These are phyloP conservation scores for Davidsoniella australis DNA, from an alignment of 2,329 filamentous ascomycete genomes.

Conservation along the genomic window DNA sequence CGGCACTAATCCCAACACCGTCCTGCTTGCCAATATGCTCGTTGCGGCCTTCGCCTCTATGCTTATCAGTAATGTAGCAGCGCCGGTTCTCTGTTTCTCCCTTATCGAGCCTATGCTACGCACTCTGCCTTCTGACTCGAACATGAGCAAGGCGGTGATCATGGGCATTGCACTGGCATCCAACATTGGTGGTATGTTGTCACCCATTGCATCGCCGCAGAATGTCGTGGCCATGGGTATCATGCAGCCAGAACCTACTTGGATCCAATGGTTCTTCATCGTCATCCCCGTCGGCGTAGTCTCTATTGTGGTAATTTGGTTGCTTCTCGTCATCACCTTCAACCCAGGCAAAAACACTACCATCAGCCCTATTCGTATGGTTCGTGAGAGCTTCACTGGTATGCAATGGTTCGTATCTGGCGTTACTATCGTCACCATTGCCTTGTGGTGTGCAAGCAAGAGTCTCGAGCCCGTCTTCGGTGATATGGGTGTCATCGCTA, in stretches of 20 bases:
- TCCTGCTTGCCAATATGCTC: constrained; percentile 95
- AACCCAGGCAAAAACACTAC: constrained; percentile 68
- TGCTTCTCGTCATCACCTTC: constrained; percentile 71
- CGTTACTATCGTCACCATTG: constrained; percentile 70
- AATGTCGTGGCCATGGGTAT: constrained; percentile 94
- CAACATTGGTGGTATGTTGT: constrained; percentile 91
- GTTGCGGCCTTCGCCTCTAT: constrained; percentile 95
- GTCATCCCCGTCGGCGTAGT: constrained; percentile 83
- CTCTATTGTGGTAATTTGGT: constrained; percentile 77
- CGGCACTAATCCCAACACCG: constrained; percentile 73
- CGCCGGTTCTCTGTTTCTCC: constrained; percentile 89
- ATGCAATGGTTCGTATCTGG: constrained; percentile 85
- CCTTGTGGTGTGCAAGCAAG: constrained; percentile 82
- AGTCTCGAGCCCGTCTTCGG: constrained; percentile 77
- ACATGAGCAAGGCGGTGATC: constrained; percentile 89
- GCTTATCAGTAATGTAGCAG: constrained; percentile 97
- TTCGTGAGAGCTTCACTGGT: constrained; percentile 75
- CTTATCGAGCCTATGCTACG: constrained; percentile 96
- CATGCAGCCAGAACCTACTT: constrained; percentile 81
- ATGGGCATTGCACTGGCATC: constrained; percentile 88
- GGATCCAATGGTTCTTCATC: constrained; percentile 96
- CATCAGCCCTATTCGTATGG: constrained; percentile 78
- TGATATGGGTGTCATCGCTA: constrained; percentile 96
- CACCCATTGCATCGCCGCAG: constrained; percentile 90
- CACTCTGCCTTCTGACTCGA: constrained; percentile 74